These are phyloP conservation scores for Claviceps cyperi DNA, from an alignment of 2,329 filamentous ascomycete genomes.

Conservation along the genomic window DNA sequence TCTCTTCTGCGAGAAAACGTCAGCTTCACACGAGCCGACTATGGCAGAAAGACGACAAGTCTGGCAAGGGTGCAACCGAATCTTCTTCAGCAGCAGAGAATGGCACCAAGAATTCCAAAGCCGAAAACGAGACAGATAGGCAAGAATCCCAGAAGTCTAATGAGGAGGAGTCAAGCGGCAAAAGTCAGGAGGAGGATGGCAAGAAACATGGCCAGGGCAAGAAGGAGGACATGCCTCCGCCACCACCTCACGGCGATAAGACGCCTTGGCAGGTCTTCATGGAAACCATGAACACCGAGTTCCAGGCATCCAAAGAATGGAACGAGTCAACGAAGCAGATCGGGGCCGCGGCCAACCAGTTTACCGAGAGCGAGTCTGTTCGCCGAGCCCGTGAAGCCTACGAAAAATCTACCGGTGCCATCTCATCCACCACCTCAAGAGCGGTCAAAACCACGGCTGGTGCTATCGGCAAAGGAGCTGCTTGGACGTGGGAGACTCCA, in stretches of 20 bases:
- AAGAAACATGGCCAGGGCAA: slow-evolving; percentile 37
- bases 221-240: slow-evolving; percentile 61
- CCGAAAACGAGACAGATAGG: slow-evolving; percentile 23
- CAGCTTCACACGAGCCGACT: slow-evolving; percentile 20
- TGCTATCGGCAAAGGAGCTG: slow-evolving; percentile 76
- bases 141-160: slow-evolving; percentile 29
- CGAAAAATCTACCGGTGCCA: slow-evolving; percentile 69
- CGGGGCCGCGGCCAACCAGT: slow-evolving; percentile 75
- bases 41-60: slow-evolving; percentile 19
- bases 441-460: slow-evolving; percentile 76
- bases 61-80: slow-evolving; percentile 13
- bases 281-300: slow-evolving; percentile 86
- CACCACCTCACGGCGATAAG: slow-evolving; percentile 95
- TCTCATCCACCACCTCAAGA: slow-evolving; percentile 61
- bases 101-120: slow-evolving; percentile 23
- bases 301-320: slow-evolving; percentile 97
- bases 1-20: slow-evolving; percentile 16
- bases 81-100: slow-evolving; percentile 10
- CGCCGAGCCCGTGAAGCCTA: slow-evolving; percentile 77
- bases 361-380: slow-evolving; percentile 84
- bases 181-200: slow-evolving; percentile 21
- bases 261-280: slow-evolving; percentile 98
- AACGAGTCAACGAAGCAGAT: slow-evolving; percentile 96
- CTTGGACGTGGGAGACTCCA: slow-evolving; percentile 94
- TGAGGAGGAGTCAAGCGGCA: slow-evolving; percentile 27